Percentiles rank a stretch among this genome's conserved stretches.
Conservation (phyloP, 768 basidiomycete genomes). For the Podaxis pistillaris region DNA sequence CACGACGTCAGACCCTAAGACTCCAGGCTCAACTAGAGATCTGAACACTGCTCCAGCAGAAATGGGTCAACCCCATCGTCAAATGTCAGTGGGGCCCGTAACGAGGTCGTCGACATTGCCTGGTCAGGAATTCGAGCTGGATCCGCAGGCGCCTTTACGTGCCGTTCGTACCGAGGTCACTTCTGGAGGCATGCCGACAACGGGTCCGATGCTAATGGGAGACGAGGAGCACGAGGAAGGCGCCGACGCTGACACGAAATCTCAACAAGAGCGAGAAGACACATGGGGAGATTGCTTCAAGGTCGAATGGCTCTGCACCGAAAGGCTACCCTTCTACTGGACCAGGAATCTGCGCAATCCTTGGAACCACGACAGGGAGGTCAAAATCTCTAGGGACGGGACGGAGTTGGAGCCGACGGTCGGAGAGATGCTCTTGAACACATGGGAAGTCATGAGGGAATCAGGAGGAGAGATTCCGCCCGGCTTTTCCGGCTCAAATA, state of each 20-base stretch:
- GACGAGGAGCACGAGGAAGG: slow-evolving; percentile 22
- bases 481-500: neutral
- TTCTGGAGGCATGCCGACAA: neutral
- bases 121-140: slow-evolving; percentile 33
- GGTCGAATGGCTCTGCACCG: slow-evolving; percentile 78
- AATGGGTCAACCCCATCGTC: slow-evolving; percentile 34
- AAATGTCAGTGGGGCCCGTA: slow-evolving; percentile 23
- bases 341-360: slow-evolving; percentile 84
- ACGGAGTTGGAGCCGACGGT: slow-evolving; percentile 87
- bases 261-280: slow-evolving; percentile 7
- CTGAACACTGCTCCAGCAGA: slow-evolving; percentile 52
- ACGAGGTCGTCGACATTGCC: neutral
- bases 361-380: slow-evolving; percentile 86
- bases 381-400: slow-evolving; percentile 85
- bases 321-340: slow-evolving; percentile 69
- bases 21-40: neutral
- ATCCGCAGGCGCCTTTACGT: slow-evolving; percentile 37
- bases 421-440: slow-evolving; percentile 64
- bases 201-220: slow-evolving; percentile 3
- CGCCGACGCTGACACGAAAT: slow-evolving; percentile 21
- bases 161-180: slow-evolving; percentile 24
- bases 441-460: slow-evolving; percentile 48
- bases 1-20: neutral
- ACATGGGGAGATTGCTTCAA: slow-evolving; percentile 78
- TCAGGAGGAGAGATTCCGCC: slow-evolving; percentile 5